Evolutionary conservation across 106 monocot species (phyloP), one percentile per base, ranked within the genome.

Genomic region (Alisma plantagoaquatica): DNA sequence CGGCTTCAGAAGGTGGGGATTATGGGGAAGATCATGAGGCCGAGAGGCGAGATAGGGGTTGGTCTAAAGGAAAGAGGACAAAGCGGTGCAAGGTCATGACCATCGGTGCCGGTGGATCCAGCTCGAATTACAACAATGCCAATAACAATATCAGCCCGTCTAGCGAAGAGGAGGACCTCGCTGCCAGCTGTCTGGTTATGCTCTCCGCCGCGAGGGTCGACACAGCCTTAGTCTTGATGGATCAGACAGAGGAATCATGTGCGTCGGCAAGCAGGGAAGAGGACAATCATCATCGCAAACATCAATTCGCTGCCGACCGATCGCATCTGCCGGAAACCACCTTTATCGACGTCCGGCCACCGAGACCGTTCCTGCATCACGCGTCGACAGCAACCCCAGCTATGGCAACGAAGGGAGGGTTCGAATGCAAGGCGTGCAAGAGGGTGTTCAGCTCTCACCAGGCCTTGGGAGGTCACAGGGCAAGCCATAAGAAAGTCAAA

Each of bases 111-210:
- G 24, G 20, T 31, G 25, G 46, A 23, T n/a, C n/a, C n/a, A n/a
- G n/a, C n/a, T n/a, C n/a, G n/a, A n/a, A n/a, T n/a, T n/a, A n/a
- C n/a, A n/a, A n/a, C n/a, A n/a, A n/a, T n/a, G n/a, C n/a, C n/a
- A n/a, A n/a, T n/a, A n/a, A n/a, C n/a, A n/a, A n/a, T n/a, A n/a
- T n/a, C n/a, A n/a, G n/a, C n/a, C 31, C 59, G 2, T 64, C 75
- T 1, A 70, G 65, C 20, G 87, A 87, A 59, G 93, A 94, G 29
- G 87, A 94, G 61, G 72, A 87, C 17, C 75, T 87, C 17, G 87
- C 87, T 0, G 87, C 87, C 0, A 77, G 74, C 21, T 83, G 77
- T 33, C 70, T 83, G 2, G 72, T 87, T 24, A 64, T 84, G 80
- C 76, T 83, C 24, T 83, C 87, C 4, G 42, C 77, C 9, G 75